These are phyloP conservation scores for Gymnopilus dilepis DNA, from an alignment of 768 basidiomycete genomes.

Conservation along the genomic window DNA sequence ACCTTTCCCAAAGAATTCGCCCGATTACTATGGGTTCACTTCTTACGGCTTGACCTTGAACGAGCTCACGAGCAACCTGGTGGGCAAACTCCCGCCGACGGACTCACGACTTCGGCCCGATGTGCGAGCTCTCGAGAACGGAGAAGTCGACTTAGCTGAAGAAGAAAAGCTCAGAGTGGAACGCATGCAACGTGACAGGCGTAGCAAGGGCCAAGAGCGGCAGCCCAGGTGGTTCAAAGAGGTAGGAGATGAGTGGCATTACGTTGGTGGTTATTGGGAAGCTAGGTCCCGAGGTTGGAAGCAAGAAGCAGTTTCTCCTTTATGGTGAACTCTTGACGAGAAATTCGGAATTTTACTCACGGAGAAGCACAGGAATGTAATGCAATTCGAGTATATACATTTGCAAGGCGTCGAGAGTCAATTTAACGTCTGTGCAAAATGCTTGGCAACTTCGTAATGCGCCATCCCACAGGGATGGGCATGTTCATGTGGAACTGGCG, in stretches of 20 bases:
- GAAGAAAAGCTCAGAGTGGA: slow-evolving; percentile 74
- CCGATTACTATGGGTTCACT: slow-evolving; percentile 84
- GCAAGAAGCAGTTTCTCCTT: slow-evolving; percentile 46
- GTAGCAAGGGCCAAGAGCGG: slow-evolving; percentile 61
- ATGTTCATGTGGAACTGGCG: neutral
- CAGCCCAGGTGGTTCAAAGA: slow-evolving; percentile 79
- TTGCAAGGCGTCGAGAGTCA: neutral
- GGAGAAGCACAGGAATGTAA: slow-evolving; percentile 1
- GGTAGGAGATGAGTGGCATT: slow-evolving; percentile 74
- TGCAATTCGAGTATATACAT: neutral
- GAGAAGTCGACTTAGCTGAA: slow-evolving; percentile 73
- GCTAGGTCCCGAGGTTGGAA: slow-evolving; percentile 70
- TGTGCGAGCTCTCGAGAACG: slow-evolving; percentile 83
- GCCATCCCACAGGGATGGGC: no score
- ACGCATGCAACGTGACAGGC: slow-evolving; percentile 75
- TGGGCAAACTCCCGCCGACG: slow-evolving; percentile 71
- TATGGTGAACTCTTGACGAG: slow-evolving; percentile 54
- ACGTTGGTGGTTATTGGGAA: slow-evolving; percentile 87
- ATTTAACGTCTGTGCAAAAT: neutral
- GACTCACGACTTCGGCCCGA: slow-evolving; percentile 86
- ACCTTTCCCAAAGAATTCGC: slow-evolving; percentile 73
- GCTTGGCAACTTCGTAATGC: neutral
- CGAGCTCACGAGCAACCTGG: slow-evolving; percentile 73
- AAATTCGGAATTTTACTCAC: neutral
- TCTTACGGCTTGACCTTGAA: slow-evolving; percentile 80